These are phyloP conservation scores for Neophaeococcomyces mojaviensis DNA, from an alignment of 2,329 filamentous ascomycete genomes.

Conservation along the genomic window DNA sequence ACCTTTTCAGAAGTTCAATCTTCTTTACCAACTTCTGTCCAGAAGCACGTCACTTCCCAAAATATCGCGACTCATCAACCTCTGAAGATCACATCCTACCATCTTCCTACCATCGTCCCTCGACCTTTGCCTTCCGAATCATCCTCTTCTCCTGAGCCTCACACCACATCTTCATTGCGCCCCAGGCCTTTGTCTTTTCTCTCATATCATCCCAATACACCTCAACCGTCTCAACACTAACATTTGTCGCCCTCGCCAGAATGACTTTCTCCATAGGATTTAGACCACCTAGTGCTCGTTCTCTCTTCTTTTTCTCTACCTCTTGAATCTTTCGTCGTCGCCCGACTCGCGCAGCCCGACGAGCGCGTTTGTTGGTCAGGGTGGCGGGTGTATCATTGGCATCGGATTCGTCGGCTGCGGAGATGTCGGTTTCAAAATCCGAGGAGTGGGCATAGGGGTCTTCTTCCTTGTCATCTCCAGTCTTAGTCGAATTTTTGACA, in stretches of 20 bases:
- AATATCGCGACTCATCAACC: too few species aligned
- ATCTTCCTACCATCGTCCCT: conserved; percentile 5
- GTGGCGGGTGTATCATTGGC: too few species aligned
- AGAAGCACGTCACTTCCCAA: too few species aligned
- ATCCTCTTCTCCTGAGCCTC: background rate
- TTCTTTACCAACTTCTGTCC: too few species aligned
- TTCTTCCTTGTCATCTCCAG: background rate
- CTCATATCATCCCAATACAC: conserved; percentile 8
- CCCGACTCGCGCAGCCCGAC: background rate
- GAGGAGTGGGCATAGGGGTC: too few species aligned
- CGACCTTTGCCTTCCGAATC: background rate
- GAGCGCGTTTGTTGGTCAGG: background rate
- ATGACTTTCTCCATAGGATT: conserved; percentile 3
- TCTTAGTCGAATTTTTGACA: too few species aligned
- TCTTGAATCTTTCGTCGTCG: background rate
- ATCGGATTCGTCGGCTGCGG: too few species aligned
- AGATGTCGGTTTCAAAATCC: too few species aligned
- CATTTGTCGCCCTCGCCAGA: background rate
- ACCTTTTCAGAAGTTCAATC: too few species aligned
- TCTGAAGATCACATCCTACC: too few species aligned
- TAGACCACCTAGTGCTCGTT: background rate
- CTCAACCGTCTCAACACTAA: conserved; percentile 5
- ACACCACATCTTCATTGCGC: conserved; percentile 5
- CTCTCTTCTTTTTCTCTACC: background rate
- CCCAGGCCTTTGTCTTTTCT: conserved; percentile 1